Conservation (phyloP, 2,329 filamentous ascomycete species). For the Fusarium buharicum region DNA sequence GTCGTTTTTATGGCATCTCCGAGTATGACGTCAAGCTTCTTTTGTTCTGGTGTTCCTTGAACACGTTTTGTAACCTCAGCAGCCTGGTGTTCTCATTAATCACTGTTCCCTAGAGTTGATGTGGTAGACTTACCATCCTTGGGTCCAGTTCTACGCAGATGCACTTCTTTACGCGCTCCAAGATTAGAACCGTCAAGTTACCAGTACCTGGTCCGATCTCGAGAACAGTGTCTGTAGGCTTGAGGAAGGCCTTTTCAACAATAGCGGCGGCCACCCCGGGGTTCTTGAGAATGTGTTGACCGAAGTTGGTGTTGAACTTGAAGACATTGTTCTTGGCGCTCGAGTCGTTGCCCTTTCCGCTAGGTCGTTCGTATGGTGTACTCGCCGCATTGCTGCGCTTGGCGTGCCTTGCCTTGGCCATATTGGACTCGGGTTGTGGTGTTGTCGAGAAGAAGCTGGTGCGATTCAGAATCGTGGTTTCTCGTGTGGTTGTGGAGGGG, state of each 20-base stretch:
- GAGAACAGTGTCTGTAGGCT: slow-evolving; percentile 89
- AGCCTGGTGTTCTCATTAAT: slow-evolving; percentile 53
- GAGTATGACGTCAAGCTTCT: slow-evolving; percentile 85
- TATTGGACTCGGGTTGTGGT: slow-evolving; percentile 43
- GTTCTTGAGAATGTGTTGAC: slow-evolving; percentile 92
- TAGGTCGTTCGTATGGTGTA: slow-evolving; percentile 56
- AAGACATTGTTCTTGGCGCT: slow-evolving; percentile 82
- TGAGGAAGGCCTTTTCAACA: slow-evolving; percentile 80
- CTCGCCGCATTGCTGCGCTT: slow-evolving; percentile 63
- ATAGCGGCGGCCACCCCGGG: slow-evolving; percentile 82
- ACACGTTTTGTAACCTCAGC: slow-evolving; percentile 95
- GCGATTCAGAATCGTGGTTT: slow-evolving; percentile 1
- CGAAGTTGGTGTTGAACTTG: slow-evolving; percentile 94
- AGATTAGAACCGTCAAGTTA: slow-evolving; percentile 87
- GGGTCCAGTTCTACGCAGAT: slow-evolving; percentile 94
- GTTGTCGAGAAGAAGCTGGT: slow-evolving; percentile 16
- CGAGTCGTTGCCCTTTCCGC: slow-evolving; percentile 30
- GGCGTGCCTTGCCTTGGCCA: slow-evolving; percentile 64
- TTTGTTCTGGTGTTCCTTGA: slow-evolving; percentile 85
- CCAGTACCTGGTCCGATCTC: slow-evolving; percentile 93
- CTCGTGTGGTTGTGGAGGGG: slow-evolving; percentile 33
- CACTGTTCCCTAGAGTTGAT: no score
- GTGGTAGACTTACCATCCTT: slow-evolving; percentile 68
- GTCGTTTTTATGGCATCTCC: slow-evolving; percentile 88
- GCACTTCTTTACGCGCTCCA: slow-evolving; percentile 83